Evolutionary conservation across 2,329 filamentous ascomycete species (phyloP).

Genomic region (Colletotrichum caudatum): DNA sequence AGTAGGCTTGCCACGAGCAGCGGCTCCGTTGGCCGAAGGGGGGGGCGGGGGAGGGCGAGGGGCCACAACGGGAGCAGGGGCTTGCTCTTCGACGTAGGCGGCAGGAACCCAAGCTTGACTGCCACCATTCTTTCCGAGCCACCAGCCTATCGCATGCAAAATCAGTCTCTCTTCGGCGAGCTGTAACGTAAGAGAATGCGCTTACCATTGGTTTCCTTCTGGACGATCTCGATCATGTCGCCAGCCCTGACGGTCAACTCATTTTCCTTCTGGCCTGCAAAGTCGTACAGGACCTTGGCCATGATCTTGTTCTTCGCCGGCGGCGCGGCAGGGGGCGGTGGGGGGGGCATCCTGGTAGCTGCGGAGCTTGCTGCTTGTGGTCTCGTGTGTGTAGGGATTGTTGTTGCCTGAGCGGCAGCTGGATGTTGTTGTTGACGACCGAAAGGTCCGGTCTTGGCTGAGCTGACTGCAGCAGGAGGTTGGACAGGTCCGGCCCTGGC

Average conservation of each 20-base stretch:
- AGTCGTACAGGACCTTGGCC: conserved; percentile 94
- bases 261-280: conserved; percentile 84
- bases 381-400: conserved; percentile 39
- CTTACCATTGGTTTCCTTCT: conserved; percentile 95
- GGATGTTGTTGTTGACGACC: conserved; percentile 33
- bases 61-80: conserved; percentile 70
- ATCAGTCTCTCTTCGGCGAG: conserved; percentile 50
- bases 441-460: conserved; percentile 44
- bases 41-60: conserved; percentile 76
- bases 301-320: conserved; percentile 77
- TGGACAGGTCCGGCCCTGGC: conserved; percentile 43
- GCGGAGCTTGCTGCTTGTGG: conserved; percentile 40
- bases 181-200: not conserved
- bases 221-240: conserved; percentile 88
- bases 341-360: conserved; percentile 58
- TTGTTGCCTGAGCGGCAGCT: conserved; percentile 42
- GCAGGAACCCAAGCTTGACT: conserved; percentile 95
- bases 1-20: conserved; percentile 72
- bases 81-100: conserved; percentile 91
- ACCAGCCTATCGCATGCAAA: conserved; percentile 78
- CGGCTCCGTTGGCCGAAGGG: conserved; percentile 60
- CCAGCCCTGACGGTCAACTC: conserved; percentile 85
- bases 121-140: conserved; percentile 81
- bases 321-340: conserved; percentile 74
- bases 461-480: conserved; percentile 49